Conservation (phyloP, 2,329 filamentous ascomycete species). For the Penicillium sp. region DNA sequence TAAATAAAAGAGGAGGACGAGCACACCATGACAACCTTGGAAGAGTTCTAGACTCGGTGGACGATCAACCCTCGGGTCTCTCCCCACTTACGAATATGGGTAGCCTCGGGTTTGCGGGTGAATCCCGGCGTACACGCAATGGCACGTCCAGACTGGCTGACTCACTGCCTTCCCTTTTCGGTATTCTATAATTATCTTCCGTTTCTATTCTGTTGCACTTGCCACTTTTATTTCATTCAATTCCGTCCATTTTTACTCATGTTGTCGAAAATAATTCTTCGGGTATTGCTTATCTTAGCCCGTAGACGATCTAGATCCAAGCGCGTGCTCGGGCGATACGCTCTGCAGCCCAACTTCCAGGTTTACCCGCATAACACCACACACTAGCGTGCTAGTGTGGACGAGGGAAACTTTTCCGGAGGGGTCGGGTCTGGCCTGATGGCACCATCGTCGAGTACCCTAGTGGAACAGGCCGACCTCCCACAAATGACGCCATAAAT, state of each 20-base stretch:
- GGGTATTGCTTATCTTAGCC: too few relatives aligned
- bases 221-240: not conserved
- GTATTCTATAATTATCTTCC: not conserved
- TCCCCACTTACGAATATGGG: not conserved
- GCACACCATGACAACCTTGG: not conserved
- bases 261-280: not conserved
- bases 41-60: not conserved
- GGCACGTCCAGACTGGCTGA: not conserved
- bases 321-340: slow-evolving; percentile 2
- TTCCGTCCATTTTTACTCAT: not conserved
- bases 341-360: slow-evolving; percentile 3
- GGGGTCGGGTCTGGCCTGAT: not conserved
- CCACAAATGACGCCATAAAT: not conserved
- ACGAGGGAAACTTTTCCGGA: not conserved
- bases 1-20: not conserved
- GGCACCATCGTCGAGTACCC: not conserved
- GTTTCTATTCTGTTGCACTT: not conserved
- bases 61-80: not conserved
- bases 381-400: slow-evolving; percentile 3
- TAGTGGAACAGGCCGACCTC: not conserved
- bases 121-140: not conserved
- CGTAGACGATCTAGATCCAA: not conserved
- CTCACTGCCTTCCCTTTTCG: not conserved
- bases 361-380: slow-evolving; percentile 6
- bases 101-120: not conserved